These are phyloP conservation scores for Helicocarpus griseus DNA, from an alignment of 2,329 filamentous ascomycete species.

Conservation along the genomic window DNA sequence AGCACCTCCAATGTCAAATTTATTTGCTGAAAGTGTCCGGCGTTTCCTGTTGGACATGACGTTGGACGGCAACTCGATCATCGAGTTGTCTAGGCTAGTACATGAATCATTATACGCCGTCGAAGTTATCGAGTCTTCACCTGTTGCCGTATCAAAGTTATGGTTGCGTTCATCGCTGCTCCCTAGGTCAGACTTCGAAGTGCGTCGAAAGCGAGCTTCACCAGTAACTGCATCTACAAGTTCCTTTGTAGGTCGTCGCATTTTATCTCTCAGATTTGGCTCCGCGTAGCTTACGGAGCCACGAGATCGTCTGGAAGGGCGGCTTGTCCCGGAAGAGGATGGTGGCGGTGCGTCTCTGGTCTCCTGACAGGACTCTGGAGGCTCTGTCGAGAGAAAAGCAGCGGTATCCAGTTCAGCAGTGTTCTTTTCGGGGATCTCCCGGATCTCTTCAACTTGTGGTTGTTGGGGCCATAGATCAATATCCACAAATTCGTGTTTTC, in stretches of 20 bases:
- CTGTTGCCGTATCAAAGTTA: conserved; percentile 1
- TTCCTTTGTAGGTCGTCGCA: conserved; percentile 70
- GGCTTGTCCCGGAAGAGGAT: conserved; percentile 15
- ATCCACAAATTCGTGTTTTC: background rate
- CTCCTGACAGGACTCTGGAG: conserved; percentile 8
- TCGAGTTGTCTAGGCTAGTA: conserved; percentile 8
- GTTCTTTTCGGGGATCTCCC: background rate
- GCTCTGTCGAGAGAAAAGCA: background rate
- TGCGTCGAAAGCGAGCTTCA: conserved; percentile 41
- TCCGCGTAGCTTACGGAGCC: conserved; percentile 70
- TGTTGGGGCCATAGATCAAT: conserved; percentile 20
- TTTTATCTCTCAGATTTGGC: conserved; percentile 71
- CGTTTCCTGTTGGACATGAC: conserved; percentile 24
- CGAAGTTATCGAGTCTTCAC: background rate
- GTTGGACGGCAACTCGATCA: conserved; percentile 14
- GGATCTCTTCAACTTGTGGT: conserved; percentile 7
- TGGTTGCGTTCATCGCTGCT: conserved; percentile 1
- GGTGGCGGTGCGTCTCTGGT: conserved; percentile 17
- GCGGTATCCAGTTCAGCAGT: background rate
- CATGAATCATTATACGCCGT: conserved; percentile 13
- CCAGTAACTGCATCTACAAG: conserved; percentile 63
- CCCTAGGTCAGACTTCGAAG: conserved; percentile 30
- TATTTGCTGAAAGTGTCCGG: conserved; percentile 18
- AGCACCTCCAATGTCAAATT: conserved; percentile 7
- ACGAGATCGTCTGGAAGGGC: conserved; percentile 58